These are phyloP conservation scores for Trypanosoma melophagium DNA, from an alignment of 208 protist species.

Conservation along the genomic window DNA sequence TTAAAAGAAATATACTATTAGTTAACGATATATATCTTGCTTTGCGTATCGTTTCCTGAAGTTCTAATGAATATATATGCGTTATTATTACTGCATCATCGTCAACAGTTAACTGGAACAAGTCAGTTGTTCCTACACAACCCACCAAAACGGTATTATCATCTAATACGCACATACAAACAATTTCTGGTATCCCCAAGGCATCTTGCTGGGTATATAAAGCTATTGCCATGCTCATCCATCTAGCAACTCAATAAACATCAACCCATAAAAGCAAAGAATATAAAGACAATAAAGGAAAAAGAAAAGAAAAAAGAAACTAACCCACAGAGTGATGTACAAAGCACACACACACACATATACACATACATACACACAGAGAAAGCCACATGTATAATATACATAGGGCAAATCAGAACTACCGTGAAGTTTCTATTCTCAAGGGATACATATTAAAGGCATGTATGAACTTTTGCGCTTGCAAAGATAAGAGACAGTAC, in stretches of 20 bases:
- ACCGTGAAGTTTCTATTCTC: no score
- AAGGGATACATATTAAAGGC: no score
- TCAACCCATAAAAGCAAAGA: constrained; percentile 25
- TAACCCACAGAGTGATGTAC: neutral
- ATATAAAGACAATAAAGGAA: neutral
- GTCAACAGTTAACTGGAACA: constrained; percentile 18
- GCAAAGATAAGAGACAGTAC: no score
- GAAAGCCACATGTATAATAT: no score
- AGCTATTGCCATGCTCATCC: constrained; percentile 19
- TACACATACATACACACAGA: neutral
- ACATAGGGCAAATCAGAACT: no score
- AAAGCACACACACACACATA: neutral
- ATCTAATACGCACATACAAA: constrained; percentile 13
- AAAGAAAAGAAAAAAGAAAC: constrained; percentile 12
- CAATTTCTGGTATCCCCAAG: constrained; percentile 16
- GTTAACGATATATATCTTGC: constrained; percentile 13
- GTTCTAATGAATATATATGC: constrained; percentile 10
- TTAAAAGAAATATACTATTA: constrained; percentile 4
- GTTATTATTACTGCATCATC: constrained; percentile 1
- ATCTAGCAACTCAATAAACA: constrained; percentile 6
- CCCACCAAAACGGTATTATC: constrained; percentile 15
- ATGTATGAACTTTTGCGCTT: no score
- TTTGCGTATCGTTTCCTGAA: constrained; percentile 3
- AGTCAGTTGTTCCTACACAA: constrained; percentile 17
- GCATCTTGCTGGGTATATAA: constrained; percentile 9